These are phyloP conservation scores for Bipolaris oryzae DNA, from an alignment of 2,329 filamentous ascomycete genomes.

Conservation along the genomic window DNA sequence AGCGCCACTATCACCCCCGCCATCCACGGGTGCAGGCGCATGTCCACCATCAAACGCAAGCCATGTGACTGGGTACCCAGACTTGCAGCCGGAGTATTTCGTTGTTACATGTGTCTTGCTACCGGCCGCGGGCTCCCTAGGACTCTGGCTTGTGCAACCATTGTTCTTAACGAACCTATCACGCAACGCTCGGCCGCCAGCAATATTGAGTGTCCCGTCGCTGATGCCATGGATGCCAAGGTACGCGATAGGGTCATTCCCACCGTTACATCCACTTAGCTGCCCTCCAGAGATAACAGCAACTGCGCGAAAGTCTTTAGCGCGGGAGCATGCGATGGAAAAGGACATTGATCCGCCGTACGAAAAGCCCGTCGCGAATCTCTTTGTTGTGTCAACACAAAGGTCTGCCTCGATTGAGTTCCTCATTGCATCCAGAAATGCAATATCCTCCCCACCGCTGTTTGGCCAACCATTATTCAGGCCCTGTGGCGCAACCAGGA, in stretches of 20 bases:
- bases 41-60: constrained; percentile 26
- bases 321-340: constrained; percentile 51
- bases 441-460: constrained; percentile 49
- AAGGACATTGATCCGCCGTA: constrained; percentile 54
- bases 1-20: constrained; percentile 16
- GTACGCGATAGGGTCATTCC: constrained; percentile 33
- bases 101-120: constrained; percentile 19
- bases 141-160: constrained; percentile 34
- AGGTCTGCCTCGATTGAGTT: constrained; percentile 48
- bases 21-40: constrained; percentile 27
- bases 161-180: constrained; percentile 50
- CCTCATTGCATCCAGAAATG: constrained; percentile 51
- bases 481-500: constrained; percentile 54
- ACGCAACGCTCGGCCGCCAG: constrained; percentile 41
- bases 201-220: constrained; percentile 46
- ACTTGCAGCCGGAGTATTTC: constrained; percentile 30
- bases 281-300: constrained; percentile 30
- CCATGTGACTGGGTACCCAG: constrained; percentile 44
- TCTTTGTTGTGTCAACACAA: constrained; percentile 51
- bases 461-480: constrained; percentile 52
- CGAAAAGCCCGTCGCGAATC: constrained; percentile 54
- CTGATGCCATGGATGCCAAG: constrained; percentile 49
- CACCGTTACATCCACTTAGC: constrained; percentile 33
- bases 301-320: constrained; percentile 50
- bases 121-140: constrained; percentile 23